phyloP scores from a whole-genome alignment of 768 basidiomycete species.

The Postia placenta region DNA sequence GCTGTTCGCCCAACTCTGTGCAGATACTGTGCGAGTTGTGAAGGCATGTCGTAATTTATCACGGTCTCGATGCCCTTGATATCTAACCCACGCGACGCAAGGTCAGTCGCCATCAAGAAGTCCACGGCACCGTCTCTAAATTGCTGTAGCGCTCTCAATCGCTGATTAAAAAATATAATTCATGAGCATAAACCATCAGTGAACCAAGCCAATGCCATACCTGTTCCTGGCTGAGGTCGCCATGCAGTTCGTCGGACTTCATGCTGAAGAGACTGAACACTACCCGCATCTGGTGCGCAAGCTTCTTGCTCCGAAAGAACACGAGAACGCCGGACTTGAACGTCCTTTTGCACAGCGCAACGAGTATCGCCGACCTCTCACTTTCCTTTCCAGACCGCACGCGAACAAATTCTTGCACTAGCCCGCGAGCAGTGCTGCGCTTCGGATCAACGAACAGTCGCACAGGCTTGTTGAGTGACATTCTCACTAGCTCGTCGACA shows the following conservation, averaged over 20 bases:
- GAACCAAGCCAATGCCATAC: constrained; percentile 30
- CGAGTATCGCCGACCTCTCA: constrained; percentile 72
- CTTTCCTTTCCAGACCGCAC: constrained; percentile 75
- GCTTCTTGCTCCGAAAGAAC: constrained; percentile 93
- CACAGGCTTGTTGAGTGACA: constrained; percentile 90
- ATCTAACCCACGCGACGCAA: constrained; percentile 93
- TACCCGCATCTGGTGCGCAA: constrained; percentile 95
- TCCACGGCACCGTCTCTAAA: constrained; percentile 89
- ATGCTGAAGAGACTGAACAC: constrained; percentile 86
- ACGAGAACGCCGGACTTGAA: constrained; percentile 83
- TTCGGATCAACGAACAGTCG: constrained; percentile 95
- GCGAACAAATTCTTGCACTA: constrained; percentile 93
- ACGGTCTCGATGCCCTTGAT: constrained; percentile 97
- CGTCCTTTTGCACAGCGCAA: constrained; percentile 80
- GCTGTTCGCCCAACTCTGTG: constrained; percentile 98
- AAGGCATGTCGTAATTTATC: constrained; percentile 99
- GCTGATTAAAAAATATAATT: constrained; percentile 36
- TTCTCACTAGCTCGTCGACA: constrained; percentile 86
- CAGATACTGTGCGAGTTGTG: constrained; percentile 86
- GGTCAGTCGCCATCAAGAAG: constrained; percentile 92
- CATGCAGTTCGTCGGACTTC: constrained; percentile 90
- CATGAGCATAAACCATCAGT: neutral
- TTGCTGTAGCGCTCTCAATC: constrained; percentile 75
- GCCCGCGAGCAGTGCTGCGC: constrained; percentile 74
- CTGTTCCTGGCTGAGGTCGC: constrained; percentile 95